Evolutionary conservation across 768 basidiomycete species (phyloP).

Genomic region (Podaxis sp.): DNA sequence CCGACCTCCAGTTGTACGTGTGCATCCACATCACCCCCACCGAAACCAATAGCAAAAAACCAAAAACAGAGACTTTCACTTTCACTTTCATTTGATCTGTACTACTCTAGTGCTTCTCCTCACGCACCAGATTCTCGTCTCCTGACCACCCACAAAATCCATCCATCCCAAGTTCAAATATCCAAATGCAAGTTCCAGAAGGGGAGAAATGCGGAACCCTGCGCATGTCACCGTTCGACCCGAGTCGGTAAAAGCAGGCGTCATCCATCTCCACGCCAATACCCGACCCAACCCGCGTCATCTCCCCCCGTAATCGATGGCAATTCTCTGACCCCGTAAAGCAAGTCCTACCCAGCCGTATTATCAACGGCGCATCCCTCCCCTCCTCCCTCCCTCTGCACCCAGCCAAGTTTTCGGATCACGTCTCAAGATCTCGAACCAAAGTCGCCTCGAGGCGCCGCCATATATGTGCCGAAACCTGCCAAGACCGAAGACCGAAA

Average conservation of each 20-base stretch:
- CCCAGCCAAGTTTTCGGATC: not conserved
- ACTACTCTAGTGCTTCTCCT: not conserved
- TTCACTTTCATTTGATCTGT: constrained; percentile 2
- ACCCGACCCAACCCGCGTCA: not conserved
- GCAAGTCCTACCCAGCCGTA: not conserved
- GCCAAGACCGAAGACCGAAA: too few relatives aligned
- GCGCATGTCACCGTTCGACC: not conserved
- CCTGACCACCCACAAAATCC: too few relatives aligned
- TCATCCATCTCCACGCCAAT: too few relatives aligned
- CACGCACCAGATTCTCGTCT: not conserved
- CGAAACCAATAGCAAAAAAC: not conserved
- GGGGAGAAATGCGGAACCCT: not conserved
- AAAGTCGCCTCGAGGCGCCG: not conserved
- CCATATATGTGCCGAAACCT: not conserved
- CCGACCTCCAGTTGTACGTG: constrained; percentile 6
- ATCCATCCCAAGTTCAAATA: too few relatives aligned
- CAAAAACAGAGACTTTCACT: not conserved
- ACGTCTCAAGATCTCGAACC: not conserved
- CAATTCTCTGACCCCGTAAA: not conserved
- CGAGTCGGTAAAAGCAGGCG: not conserved
- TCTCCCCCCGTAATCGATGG: not conserved
- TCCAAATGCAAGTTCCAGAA: too few relatives aligned
- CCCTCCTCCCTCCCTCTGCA: not conserved
- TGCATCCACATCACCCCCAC: not conserved
- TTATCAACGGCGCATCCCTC: not conserved